Evolutionary conservation across 257 asterid species (phyloP), one percentile per base, ranked within the genome.

Genomic region (Primulina eburnea): DNA sequence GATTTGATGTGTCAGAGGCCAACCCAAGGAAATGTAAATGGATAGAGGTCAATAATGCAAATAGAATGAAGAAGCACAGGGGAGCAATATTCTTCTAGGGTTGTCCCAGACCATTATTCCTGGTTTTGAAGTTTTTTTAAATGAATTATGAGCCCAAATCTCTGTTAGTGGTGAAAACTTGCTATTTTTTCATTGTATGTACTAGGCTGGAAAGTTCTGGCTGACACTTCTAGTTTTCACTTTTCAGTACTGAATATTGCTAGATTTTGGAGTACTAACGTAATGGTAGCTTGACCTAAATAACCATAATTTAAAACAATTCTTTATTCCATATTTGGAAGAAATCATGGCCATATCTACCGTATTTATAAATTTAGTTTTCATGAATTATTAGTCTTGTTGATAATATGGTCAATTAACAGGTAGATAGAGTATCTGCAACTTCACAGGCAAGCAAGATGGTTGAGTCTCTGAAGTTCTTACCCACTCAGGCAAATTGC

Each of bases 381-480:
- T 76, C 32, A 18, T 70, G 20, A 64, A 38, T 68, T 64, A 73
- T 67, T 76, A 71, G 73, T 75, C 26, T 4, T 77, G 73, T 62
- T 65, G 59, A 75, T 82, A 67, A 68, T 73, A 81, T 65, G 57
- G 57, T 50, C 57, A 16, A 50, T 77, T 70, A 75, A 56, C 38
- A 95, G 99, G 99, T 83, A 74, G 99, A 95, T 61, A 84, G 91
- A 78, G 83, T 73, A 68, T 79, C 92, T 0, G 90, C 99, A 29
- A 85, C 82, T 79, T 87, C 94, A 72, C 96, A 82, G 82, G 98
- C 99, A 76, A 82, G 80, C 88, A 87, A 88, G 87, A 92, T 95
- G 95, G 86, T 87, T 35, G 99, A 95, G 84, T 85, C 88, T 59
- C 72, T 86, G 80, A 95, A 95, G 80, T 92, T 92, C 75, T 68